Base-by-base conservation (phyloP, 805 yeast species). In the Lipomyces yamadae region DNA sequence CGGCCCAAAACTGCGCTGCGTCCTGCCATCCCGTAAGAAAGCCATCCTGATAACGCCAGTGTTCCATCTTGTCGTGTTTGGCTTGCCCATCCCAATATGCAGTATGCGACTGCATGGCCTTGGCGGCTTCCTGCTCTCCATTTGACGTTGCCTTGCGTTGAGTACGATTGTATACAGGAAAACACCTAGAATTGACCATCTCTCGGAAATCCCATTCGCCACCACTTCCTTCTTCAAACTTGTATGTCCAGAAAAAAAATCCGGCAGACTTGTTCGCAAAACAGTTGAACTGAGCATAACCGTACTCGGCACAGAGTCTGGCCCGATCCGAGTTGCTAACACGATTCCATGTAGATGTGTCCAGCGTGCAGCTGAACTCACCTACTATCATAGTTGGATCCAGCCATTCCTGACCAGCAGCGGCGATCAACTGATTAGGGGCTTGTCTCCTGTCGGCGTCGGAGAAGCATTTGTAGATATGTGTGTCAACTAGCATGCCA, bases 161-260 rank as follows among this genome's bases (percentile, higher is more conserved):
- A 4, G 70, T 62, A 50, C 74, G 69, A 29, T 54, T 45, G 48
- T 64, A 60, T 6, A 42, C 3, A 10, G 53, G 37, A 2, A 68
- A 35, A 58, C 71, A 66, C 15, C 60, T 65, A 8, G 30, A 30
- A 30, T 88, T 86, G 29, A 83, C 80, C 92, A 90, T 91, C 48
- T 92, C 90, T 32, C 83, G 82, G 78, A 91, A 88, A 60, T 95
- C 98, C 98, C 98, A 94, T 78, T 92, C 98, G 15, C 98, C 98
- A 55, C 98, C 98, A 74, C 88, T 89, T 1, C 98, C 98, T 65
- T 86, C 82, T 75, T 89, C 85, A 75, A 93, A 93, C 78, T 92
- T 91, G 76, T 80, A 90, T 1, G 97, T 90, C 98, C 98, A 94
- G 78, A 95, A 94, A 77, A 83, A 93, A 66, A 85, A 82, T 0